Base-by-base conservation (phyloP, 208 protist genomes). In the Lotmaria passim region DNA sequence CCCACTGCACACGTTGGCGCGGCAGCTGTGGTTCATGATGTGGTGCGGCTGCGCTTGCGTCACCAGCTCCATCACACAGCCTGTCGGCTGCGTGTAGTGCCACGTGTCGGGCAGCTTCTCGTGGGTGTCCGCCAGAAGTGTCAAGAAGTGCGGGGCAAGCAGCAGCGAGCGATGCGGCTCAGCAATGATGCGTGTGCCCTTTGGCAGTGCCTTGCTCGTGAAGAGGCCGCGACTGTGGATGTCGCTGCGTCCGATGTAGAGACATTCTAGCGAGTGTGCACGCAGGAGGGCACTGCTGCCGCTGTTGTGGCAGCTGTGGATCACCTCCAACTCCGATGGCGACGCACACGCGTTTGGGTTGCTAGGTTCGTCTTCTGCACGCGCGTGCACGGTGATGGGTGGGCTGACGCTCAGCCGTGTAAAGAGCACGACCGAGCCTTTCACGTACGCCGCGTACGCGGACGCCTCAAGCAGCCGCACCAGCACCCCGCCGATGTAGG, bases 11-110 rank as follows among this genome's bases (percentile, higher is more conserved):
- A 89, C 73, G 58, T 93, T 93, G 3, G 85, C 57, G 24, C 70
- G 65, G 63, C 88, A 93, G 79, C 83, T 90, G 63, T 93, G 88
- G 73, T 93, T 93, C 63, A 93, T 70, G 0, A 93, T 33, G 64
- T 93, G 87, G 62, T 90, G 85, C 46, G 87, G 82, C 55, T 82
- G 78, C 26, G 82, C 77, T 68, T 86, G 85, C 21, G 77, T 75
- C n/a, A 91, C 69, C 19, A 93, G 70, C 73, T 93, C 88, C 14
- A 85, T 44, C 14, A 93, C 23, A 26, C 60, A 38, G 30, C 85
- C 88, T 2, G 83, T 81, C 1, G 88, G 88, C 34, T 88, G 85
- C 43, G 83, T 90, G 81, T 93, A 93, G 64, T 93, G 85, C 78
- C 63, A 86, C 8, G 83, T 91, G 69, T 91, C 88, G 0, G 88